Evolutionary conservation across 306 rosid species (phyloP), one percentile per base, ranked within the genome.

Genomic region (Lupinus albus): DNA sequence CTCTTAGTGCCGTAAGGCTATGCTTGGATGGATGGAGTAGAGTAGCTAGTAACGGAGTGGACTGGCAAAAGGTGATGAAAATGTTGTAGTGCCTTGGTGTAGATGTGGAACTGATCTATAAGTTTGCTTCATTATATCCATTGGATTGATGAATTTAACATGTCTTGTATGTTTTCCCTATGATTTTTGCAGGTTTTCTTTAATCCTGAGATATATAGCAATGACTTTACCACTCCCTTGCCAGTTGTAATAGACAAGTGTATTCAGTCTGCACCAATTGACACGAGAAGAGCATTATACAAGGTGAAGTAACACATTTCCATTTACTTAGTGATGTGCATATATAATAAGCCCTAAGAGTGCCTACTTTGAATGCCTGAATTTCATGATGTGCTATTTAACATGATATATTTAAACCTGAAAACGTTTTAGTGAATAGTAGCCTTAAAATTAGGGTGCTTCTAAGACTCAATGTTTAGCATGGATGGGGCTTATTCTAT

Each of bases 221-320:
- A 78, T 0, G 92, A 94, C 56, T 91, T 85, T 61, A 71, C 84
- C 72, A 86, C 96, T 68, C 96, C 99, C 46, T 81, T 94, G 79
- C 95, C 99, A 1, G 86, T 75, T 73, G 92, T 90, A 15, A 94
- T 94, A 56, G 99, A 94, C 87, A 94, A 82, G 78, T 94, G 99
- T 71, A 94, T 94, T 81, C 99, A 94, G 79, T 94, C 99, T 18
- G 92, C 99, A 0, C 99, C 99, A 21, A 94, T 94, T 59, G 99
- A 94, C 85, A 94, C 99, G 46, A 88, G 97, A 78, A 88, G 99
- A 68, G 88, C 99, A 60, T 75, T 94, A 79, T 94, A 94, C 25
- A 94, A 94, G 97, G 99, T 94, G 60, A 82, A 71, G 41, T 76
- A 42, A 50, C 57, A 3, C 39, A 60, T 52, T 33, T n/a, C n/a